A percentile compares a stretch with the other conserved stretches of the same genome.
Evolutionary conservation across 371 early-diverging fungal genomes (phyloP).

Genomic region (Mucor sp.): DNA sequence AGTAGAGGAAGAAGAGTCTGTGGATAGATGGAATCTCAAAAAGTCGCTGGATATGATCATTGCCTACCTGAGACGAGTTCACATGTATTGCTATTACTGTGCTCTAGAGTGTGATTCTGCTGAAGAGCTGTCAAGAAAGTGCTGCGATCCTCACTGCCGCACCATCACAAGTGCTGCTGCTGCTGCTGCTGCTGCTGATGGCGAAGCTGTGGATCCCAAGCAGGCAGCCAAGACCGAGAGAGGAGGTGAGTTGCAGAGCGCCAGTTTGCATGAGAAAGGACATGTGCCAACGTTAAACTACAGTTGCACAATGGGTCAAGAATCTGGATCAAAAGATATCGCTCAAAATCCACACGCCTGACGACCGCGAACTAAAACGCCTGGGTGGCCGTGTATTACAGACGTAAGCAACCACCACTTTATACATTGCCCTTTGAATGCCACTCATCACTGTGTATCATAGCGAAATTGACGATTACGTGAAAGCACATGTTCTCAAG

Average conservation of each 20-base stretch:
- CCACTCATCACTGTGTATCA: neutral
- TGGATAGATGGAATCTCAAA: conserved; percentile 45
- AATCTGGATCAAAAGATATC: conserved; percentile 69
- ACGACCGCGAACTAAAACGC: conserved; percentile 67
- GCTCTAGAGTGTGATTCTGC: conserved; percentile 78
- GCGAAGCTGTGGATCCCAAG: conserved; percentile 24
- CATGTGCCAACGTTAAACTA: neutral
- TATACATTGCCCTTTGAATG: neutral
- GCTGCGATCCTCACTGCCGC: conserved; percentile 71
- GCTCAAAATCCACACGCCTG: conserved; percentile 61
- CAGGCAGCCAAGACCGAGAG: conserved; percentile 26
- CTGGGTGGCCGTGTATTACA: conserved; percentile 80
- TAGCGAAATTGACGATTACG: conserved; percentile 54
- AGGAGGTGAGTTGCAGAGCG: conserved; percentile 14
- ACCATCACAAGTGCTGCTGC: conserved; percentile 30
- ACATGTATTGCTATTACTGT: conserved; percentile 94
- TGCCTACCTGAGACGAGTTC: conserved; percentile 87
- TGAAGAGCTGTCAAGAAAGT: conserved; percentile 84
- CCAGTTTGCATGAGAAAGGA: neutral
- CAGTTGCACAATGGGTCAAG: conserved; percentile 59
- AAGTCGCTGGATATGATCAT: conserved; percentile 80
- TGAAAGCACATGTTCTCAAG: conserved; percentile 62
- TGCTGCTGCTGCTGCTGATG: neutral
- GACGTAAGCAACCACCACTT: conserved; percentile 44
- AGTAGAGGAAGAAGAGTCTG: conserved; percentile 20